A percentile compares a stretch with the other conserved stretches of the same genome.
Evolutionary conservation across 805 yeast genomes (phyloP).

Genomic region (Saccharomycopsis sp.): DNA sequence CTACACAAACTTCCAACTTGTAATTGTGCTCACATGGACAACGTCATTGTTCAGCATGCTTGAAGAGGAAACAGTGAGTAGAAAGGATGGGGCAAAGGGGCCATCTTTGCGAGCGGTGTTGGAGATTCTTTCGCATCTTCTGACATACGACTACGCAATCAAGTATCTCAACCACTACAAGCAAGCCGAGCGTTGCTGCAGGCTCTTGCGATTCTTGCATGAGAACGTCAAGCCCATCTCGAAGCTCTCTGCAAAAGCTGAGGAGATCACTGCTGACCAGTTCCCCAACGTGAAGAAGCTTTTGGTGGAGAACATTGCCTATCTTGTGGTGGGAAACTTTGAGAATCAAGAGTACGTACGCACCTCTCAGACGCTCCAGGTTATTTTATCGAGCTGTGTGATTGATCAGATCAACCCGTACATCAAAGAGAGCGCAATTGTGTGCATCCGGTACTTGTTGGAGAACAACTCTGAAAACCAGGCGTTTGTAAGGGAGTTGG

Average conservation of each 20-base stretch:
- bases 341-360: conserved; percentile 62
- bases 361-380: conserved; percentile 55
- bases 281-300: conserved; percentile 64
- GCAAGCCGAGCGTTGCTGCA: no score
- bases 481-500: conserved; percentile 62
- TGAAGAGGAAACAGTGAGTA: no score
- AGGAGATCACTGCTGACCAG: conserved; percentile 22
- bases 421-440: conserved; percentile 73
- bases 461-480: conserved; percentile 64
- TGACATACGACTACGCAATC: conserved; percentile 31
- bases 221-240: conserved; percentile 28
- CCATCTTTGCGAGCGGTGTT: no score
- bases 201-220: no score
- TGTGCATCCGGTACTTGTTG: conserved; percentile 65
- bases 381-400: conserved; percentile 70
- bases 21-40: no score
- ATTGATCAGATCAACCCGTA: conserved; percentile 86
- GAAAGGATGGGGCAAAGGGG: no score
- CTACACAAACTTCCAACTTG: no score
- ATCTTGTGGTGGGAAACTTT: conserved; percentile 41
- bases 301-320: conserved; percentile 56
- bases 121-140: conserved; percentile 36
- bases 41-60: no score
- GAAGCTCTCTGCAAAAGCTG: conserved; percentile 22
- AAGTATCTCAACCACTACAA: conserved; percentile 35